Conservation (phyloP, 2,329 filamentous ascomycete species). For the Saccharata proteae region DNA sequence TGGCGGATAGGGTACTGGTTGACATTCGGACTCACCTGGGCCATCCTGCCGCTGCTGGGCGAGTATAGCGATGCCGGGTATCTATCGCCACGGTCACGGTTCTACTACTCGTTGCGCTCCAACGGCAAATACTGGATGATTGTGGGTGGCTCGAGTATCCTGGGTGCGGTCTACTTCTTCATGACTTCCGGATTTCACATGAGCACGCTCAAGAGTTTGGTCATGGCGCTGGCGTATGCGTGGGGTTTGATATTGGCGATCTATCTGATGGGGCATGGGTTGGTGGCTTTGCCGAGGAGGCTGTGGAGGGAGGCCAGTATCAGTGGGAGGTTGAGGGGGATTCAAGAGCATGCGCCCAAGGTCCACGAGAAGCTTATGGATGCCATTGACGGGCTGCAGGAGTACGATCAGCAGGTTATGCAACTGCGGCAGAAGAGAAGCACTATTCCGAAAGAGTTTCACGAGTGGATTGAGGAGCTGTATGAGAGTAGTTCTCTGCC, state of each 20-base stretch:
- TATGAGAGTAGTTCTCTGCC: constrained; percentile 62
- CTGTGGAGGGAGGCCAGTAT: constrained; percentile 71
- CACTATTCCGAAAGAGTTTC: constrained; percentile 61
- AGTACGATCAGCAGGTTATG: constrained; percentile 66
- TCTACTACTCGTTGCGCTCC: constrained; percentile 72
- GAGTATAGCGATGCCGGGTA: constrained; percentile 94
- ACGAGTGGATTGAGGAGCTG: constrained; percentile 94
- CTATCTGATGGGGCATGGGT: constrained; percentile 93
- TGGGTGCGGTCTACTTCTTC: constrained; percentile 75
- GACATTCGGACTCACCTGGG: constrained; percentile 89
- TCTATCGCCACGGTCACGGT: constrained; percentile 66
- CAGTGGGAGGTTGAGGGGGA: constrained; percentile 56
- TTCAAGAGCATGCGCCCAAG: constrained; percentile 69
- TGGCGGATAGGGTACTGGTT: constrained; percentile 98
- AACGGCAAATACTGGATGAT: constrained; percentile 86
- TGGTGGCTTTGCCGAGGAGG: constrained; percentile 78
- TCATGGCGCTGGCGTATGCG: constrained; percentile 91
- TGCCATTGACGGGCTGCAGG: constrained; percentile 64
- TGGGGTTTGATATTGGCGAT: constrained; percentile 89
- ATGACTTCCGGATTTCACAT: constrained; percentile 63
- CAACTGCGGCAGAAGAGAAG: constrained; percentile 73
- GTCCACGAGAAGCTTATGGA: constrained; percentile 83
- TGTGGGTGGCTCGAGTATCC: constrained; percentile 54
- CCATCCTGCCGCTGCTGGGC: constrained; percentile 81
- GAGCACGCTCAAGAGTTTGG: constrained; percentile 62